A percentile compares a stretch with the other conserved stretches of the same genome.
Evolutionary conservation across 2,329 filamentous ascomycete genomes (phyloP).

Genomic region (Leptographium radiaticola): DNA sequence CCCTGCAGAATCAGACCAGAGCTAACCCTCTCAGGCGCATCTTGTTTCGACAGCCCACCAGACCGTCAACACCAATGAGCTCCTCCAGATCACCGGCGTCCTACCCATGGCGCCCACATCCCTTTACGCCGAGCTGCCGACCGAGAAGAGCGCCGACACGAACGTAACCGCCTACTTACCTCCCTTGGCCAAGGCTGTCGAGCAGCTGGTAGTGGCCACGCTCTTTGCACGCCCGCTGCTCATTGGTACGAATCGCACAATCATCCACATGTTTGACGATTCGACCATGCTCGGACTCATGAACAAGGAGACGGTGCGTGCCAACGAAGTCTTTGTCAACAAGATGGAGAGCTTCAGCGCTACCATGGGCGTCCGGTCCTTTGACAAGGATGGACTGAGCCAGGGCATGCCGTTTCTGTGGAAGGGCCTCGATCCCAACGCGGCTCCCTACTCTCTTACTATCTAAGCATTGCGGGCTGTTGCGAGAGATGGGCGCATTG

Average conservation of each 20-base stretch:
- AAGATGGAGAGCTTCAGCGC: slow-evolving; percentile 25
- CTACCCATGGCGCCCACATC: slow-evolving; percentile 29
- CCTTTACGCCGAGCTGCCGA: slow-evolving; percentile 25
- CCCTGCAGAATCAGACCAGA: not conserved
- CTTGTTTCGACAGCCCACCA: slow-evolving; percentile 26
- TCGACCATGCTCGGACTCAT: slow-evolving; percentile 19
- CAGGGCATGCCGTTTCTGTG: slow-evolving; percentile 35
- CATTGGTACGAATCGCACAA: slow-evolving; percentile 20
- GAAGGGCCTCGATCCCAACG: slow-evolving; percentile 12
- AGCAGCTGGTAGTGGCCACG: slow-evolving; percentile 23
- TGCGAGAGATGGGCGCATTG: no score
- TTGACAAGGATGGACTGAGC: slow-evolving; percentile 28
- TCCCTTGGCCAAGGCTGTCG: slow-evolving; percentile 17
- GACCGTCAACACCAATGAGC: slow-evolving; percentile 27
- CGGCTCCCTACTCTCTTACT: slow-evolving; percentile 11
- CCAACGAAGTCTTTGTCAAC: slow-evolving; percentile 21
- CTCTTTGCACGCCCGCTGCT: slow-evolving; percentile 28
- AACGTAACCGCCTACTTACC: slow-evolving; percentile 24
- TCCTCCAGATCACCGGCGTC: slow-evolving; percentile 20
- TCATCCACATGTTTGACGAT: slow-evolving; percentile 29
- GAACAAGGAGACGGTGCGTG: slow-evolving; percentile 18
- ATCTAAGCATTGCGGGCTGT: no score
- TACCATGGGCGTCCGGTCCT: slow-evolving; percentile 22
- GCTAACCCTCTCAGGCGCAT: slow-evolving; percentile 15
- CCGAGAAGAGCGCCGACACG: slow-evolving; percentile 22